Conservation (phyloP, 768 basidiomycete species). For the Boletus insuetus region DNA sequence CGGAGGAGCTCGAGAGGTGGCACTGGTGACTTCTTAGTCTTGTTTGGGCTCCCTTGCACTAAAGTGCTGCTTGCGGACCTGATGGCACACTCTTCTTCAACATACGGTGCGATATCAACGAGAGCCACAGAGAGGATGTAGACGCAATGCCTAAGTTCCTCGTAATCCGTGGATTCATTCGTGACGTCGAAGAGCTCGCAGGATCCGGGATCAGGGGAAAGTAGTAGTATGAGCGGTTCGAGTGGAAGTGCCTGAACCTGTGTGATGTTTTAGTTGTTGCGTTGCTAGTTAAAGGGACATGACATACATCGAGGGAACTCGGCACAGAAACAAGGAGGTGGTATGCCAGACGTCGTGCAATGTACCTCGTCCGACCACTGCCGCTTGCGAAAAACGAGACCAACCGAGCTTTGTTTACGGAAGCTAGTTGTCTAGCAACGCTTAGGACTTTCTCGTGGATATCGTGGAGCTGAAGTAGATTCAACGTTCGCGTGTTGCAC, state of each 20-base stretch:
- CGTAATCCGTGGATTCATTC: constrained; percentile 57
- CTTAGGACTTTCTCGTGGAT: constrained; percentile 46
- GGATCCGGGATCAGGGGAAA: constrained; percentile 44
- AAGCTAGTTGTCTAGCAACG: constrained; percentile 39
- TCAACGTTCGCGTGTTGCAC: not conserved
- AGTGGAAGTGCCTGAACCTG: constrained; percentile 53
- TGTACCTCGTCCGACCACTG: constrained; percentile 46
- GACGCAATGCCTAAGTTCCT: constrained; percentile 53
- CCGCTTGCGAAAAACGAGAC: constrained; percentile 52
- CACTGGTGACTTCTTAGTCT: constrained; percentile 30
- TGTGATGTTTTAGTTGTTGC: not conserved
- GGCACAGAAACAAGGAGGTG: constrained; percentile 18
- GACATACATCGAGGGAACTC: constrained; percentile 13
- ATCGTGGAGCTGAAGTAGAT: constrained; percentile 41
- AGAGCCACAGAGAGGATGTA: constrained; percentile 58
- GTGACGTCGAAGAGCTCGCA: constrained; percentile 51
- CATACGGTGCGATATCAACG: constrained; percentile 56
- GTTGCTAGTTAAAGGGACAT: not conserved
- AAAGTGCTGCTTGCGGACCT: constrained; percentile 8
- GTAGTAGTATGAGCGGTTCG: constrained; percentile 43
- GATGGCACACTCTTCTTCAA: constrained; percentile 41
- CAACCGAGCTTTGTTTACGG: constrained; percentile 49
- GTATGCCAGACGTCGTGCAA: constrained; percentile 59
- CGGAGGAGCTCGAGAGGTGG: constrained; percentile 50
- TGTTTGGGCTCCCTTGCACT: constrained; percentile 25